Conservation (phyloP, 768 basidiomycete species). For the Xerocomus potaroensis region DNA sequence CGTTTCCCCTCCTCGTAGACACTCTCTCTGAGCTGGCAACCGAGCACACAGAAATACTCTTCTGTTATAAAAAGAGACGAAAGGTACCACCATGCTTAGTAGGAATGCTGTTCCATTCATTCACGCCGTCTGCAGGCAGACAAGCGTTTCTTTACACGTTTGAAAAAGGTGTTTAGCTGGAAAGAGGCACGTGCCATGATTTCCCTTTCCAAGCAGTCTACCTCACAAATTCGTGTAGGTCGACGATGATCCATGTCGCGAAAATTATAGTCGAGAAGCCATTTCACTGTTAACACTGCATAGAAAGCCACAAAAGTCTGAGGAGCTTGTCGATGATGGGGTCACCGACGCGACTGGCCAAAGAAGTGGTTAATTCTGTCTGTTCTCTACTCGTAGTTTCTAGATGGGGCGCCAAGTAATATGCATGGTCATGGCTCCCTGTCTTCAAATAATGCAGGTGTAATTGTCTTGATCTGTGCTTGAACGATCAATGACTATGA, state of each 20-base stretch:
- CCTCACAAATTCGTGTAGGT: conserved; percentile 40
- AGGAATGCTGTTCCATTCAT: conserved; percentile 1
- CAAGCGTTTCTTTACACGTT: conserved; percentile 75
- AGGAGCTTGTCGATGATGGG: not conserved
- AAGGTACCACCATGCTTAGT: conserved; percentile 48
- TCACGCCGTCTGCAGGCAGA: conserved; percentile 70
- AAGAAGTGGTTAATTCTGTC: not conserved
- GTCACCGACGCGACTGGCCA: not conserved
- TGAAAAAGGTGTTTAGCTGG: conserved; percentile 79
- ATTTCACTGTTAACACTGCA: conserved; percentile 53
- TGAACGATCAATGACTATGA: conserved; percentile 5
- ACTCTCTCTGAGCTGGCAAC: conserved; percentile 67
- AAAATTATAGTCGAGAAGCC: conserved; percentile 56
- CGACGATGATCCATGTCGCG: conserved; percentile 55
- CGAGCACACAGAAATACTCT: conserved; percentile 62
- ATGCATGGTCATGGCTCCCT: not conserved
- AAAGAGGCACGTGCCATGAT: conserved; percentile 41
- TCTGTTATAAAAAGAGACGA: conserved; percentile 92
- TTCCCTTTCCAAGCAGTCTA: not conserved
- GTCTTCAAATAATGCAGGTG: conserved; percentile 19
- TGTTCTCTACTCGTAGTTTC: conserved; percentile 8
- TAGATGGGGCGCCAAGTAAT: conserved; percentile 4
- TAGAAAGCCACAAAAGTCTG: conserved; percentile 12
- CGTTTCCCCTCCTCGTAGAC: conserved; percentile 81
- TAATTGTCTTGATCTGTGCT: conserved; percentile 41